A percentile compares a stretch with the other conserved stretches of the same genome.
These are phyloP conservation scores for Alternaria sp. DNA, from an alignment of 2,329 filamentous ascomycete species.

Conservation along the genomic window DNA sequence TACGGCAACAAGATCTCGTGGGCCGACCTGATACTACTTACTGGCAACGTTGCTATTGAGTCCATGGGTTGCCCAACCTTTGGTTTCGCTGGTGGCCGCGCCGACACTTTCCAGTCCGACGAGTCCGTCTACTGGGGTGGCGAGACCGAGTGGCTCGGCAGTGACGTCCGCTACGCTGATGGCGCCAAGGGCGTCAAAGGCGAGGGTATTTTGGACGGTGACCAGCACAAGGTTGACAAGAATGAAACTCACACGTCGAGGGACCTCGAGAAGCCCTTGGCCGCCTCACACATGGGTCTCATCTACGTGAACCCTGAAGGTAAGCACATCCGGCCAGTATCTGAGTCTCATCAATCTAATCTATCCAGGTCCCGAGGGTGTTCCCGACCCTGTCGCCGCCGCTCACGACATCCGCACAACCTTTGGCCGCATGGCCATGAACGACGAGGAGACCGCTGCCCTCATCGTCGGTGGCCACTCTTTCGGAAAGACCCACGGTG, in stretches of 20 bases:
- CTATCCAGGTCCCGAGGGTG: conserved; percentile 69
- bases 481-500: conserved; percentile 84
- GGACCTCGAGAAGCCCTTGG: conserved; percentile 73
- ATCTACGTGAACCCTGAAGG: conserved; percentile 82
- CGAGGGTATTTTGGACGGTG: conserved; percentile 51
- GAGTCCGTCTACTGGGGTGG: conserved; percentile 80
- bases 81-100: conserved; percentile 76
- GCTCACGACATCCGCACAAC: conserved; percentile 77
- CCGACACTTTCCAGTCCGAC: conserved; percentile 78
- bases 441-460: conserved; percentile 81
- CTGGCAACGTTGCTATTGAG: conserved; percentile 80
- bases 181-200: conserved; percentile 59
- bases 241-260: conserved; percentile 58
- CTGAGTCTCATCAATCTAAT: conserved; percentile 7
- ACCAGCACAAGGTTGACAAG: conserved; percentile 44
- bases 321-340: conserved; percentile 10
- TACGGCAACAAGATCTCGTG: conserved; percentile 84
- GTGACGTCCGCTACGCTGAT: conserved; percentile 71
- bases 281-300: conserved; percentile 75
- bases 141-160: conserved; percentile 77
- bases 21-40: conserved; percentile 75
- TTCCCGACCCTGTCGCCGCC: conserved; percentile 73
- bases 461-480: conserved; percentile 80
- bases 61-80: conserved; percentile 78
- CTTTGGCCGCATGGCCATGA: conserved; percentile 83